Percentiles rank a stretch among this genome's conserved stretches.
These are phyloP conservation scores for Tuber microsphaerosporum DNA, from an alignment of 495 filamentous ascomycete species.

Conservation along the genomic window DNA sequence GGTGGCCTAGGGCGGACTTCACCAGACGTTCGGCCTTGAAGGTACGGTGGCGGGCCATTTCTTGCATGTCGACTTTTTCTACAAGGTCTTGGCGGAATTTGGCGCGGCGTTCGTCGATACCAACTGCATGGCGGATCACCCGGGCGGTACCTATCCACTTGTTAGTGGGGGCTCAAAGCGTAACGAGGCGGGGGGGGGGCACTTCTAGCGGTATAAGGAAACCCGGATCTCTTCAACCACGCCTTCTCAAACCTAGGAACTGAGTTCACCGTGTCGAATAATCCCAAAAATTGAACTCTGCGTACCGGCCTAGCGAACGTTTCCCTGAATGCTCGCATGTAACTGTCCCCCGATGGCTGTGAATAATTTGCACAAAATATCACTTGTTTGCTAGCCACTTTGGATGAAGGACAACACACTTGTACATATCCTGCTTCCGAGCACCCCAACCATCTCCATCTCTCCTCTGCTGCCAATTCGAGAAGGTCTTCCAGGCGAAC, in stretches of 20 bases:
- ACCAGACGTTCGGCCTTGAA: slow-evolving; percentile 18
- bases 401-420: slow-evolving; percentile 41
- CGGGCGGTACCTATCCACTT: slow-evolving; percentile 25
- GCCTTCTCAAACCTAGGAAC: slow-evolving; percentile 76
- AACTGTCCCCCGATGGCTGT: slow-evolving; percentile 15
- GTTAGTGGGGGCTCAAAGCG: background rate
- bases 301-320: slow-evolving; percentile 74
- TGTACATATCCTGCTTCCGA: slow-evolving; percentile 56
- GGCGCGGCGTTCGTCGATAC: slow-evolving; percentile 70
- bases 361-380: background rate
- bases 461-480: slow-evolving; percentile 69
- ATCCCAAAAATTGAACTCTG: slow-evolving; percentile 61
- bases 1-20: background rate
- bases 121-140: slow-evolving; percentile 64
- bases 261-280: slow-evolving; percentile 74
- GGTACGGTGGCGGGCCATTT: slow-evolving; percentile 17
- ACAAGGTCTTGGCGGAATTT: slow-evolving; percentile 49
- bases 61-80: slow-evolving; percentile 22
- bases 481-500: slow-evolving; percentile 85
- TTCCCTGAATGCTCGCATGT: slow-evolving; percentile 73
- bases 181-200: background rate
- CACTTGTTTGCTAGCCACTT: background rate
- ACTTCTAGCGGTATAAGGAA: slow-evolving; percentile 73
- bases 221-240: slow-evolving; percentile 72
- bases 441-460: slow-evolving; percentile 55